A percentile compares a stretch with the other conserved stretches of the same genome.
These are phyloP conservation scores for Lodderomyces orthopsilosis DNA, from an alignment of 1,139 yeast genomes.

Conservation along the genomic window DNA sequence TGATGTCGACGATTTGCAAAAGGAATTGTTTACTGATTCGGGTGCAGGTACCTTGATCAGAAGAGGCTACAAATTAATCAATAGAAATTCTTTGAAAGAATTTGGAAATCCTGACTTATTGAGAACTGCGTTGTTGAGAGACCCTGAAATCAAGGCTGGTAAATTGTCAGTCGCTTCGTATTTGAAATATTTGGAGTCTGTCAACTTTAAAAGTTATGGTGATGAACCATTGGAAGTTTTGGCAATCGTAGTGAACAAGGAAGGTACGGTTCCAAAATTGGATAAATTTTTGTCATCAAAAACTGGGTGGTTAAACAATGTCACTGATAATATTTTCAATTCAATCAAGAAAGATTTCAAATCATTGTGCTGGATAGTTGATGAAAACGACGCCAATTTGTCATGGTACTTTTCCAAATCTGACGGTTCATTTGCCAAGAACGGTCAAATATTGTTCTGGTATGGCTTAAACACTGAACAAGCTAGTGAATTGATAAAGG, in stretches of 20 bases:
- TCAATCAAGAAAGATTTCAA: slow-evolving; percentile 74
- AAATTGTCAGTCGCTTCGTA: slow-evolving; percentile 78
- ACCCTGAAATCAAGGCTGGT: slow-evolving; percentile 70
- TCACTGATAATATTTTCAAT: slow-evolving; percentile 89
- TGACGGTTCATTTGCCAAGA: slow-evolving; percentile 88
- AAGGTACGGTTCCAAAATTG: slow-evolving; percentile 57
- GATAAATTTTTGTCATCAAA: slow-evolving; percentile 87
- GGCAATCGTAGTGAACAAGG: slow-evolving; percentile 65
- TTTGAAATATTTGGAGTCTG: slow-evolving; percentile 64
- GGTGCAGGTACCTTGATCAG: slow-evolving; percentile 99
- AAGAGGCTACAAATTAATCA: slow-evolving; percentile 88
- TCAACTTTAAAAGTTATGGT: slow-evolving; percentile 75
- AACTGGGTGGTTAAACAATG: slow-evolving; percentile 96
- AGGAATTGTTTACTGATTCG: slow-evolving; percentile 94
- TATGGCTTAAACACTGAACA: slow-evolving; percentile 74
- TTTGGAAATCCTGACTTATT: slow-evolving; percentile 76
- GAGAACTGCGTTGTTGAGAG: slow-evolving; percentile 74
- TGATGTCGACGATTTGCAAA: slow-evolving; percentile 90
- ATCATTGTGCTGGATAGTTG: slow-evolving; percentile 81
- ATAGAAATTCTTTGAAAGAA: slow-evolving; percentile 65
- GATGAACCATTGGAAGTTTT: slow-evolving; percentile 95
- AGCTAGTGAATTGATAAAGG: slow-evolving; percentile 63
- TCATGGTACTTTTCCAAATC: slow-evolving; percentile 92
- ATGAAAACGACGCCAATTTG: slow-evolving; percentile 87
- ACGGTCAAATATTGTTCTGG: slow-evolving; percentile 93